Base-by-base conservation (phyloP, 2,329 filamentous ascomycete species). In the Chaetomiaceae sp. region DNA sequence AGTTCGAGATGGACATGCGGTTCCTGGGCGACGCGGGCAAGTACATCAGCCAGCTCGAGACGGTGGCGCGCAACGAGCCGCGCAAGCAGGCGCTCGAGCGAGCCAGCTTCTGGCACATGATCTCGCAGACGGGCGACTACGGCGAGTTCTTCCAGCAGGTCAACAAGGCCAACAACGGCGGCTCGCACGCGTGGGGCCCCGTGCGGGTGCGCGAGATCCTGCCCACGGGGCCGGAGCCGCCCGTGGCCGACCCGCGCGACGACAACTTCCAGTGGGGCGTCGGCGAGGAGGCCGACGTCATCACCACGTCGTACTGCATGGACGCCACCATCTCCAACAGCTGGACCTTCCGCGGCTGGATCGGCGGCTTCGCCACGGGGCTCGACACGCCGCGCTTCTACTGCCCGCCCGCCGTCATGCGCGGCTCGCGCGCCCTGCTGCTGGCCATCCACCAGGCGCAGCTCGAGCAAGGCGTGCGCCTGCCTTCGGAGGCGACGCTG, bases 51-150 rank as follows among this genome's bases (percentile, higher is more conserved):
- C 42, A 51, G 22, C 26, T 64, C 14, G 35, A 54, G 17, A 39
- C 42, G 7, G 79, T 78, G 52, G 72, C 72, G 11, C 69, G 70
- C 46, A 65, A 69, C 32, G 71, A 78, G 56, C 76, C 78, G 0
- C 68, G 77, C 32, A 79, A 78, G 57, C 71, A 78, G 30, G 66
- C 78, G 7, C 79, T 78, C 71, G 78, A 81, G 58, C 71, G 77
- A 27, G 73, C 75, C 56, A 71, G 71, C 48, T 72, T 74, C 26
- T 75, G 73, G 62, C 79, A 79, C 59, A 67, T 78, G 45, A 75
- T 75, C 4, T 62, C 64, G 37, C 58, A 73, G 17, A 74, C 78
- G 51, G 73, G 74, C 42, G 63, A 66, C 38, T 80, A 71, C 54
- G 58, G 69, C 18, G 59, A 67, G 4, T 73, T 72, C 56, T 60